Evolutionary conservation across 495 filamentous ascomycete genomes (phyloP).

Genomic region (Aspergillus avenaceus): DNA sequence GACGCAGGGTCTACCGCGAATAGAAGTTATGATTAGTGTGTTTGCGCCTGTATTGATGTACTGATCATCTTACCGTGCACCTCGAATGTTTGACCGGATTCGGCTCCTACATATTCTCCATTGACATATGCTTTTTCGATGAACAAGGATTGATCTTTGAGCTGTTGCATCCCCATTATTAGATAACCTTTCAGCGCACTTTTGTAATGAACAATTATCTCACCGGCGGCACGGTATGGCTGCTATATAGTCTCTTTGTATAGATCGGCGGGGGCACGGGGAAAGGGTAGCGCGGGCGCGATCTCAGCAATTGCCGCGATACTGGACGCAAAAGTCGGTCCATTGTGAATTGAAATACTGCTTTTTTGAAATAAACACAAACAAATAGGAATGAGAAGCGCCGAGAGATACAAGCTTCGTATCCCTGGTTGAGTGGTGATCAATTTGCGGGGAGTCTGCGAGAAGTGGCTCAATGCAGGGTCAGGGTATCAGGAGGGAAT

Average conservation of each 20-base stretch:
- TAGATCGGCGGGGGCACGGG: slow-evolving; percentile 29
- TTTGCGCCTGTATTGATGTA: too few species aligned
- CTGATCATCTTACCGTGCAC: slow-evolving; percentile 60
- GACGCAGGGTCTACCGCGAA: slow-evolving; percentile 72
- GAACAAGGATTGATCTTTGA: slow-evolving; percentile 79
- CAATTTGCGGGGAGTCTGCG: not conserved
- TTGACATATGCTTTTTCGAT: slow-evolving; percentile 82
- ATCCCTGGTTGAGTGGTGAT: too few species aligned
- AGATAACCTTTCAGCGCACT: not conserved
- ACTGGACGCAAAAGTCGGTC: slow-evolving; percentile 37
- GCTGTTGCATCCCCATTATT: slow-evolving; percentile 34
- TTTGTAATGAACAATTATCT: not conserved
- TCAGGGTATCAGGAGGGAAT: not conserved
- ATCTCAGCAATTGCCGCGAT: slow-evolving; percentile 34
- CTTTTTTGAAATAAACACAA: not conserved
- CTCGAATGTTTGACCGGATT: slow-evolving; percentile 76
- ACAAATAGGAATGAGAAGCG: not conserved
- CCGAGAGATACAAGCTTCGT: not conserved
- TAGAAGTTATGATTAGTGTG: too few species aligned
- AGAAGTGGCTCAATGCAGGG: not conserved
- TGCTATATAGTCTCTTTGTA: slow-evolving; percentile 38
- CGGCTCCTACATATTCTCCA: slow-evolving; percentile 74
- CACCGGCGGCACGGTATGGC: slow-evolving; percentile 39
- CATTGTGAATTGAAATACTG: slow-evolving; percentile 20
- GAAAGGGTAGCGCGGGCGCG: slow-evolving; percentile 37